phyloP scores from a whole-genome alignment of 2,329 filamentous ascomycete species.

The Cyphellophora europaea region DNA sequence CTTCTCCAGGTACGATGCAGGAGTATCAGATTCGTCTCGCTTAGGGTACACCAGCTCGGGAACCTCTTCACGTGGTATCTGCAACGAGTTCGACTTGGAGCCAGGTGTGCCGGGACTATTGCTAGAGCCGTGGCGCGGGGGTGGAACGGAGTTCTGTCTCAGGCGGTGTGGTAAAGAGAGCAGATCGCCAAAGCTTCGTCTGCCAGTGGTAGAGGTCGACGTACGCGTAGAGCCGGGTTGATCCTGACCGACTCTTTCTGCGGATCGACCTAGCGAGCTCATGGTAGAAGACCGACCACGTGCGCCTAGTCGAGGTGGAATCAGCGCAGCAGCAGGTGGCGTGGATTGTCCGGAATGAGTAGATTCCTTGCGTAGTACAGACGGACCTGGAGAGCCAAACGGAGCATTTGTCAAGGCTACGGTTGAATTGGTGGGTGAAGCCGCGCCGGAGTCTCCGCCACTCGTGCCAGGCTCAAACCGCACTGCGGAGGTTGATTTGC shows the following conservation, averaged over 20 bases:
- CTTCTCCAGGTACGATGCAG: constrained; percentile 76
- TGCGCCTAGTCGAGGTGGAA: constrained; percentile 48
- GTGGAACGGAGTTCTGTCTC: constrained; percentile 69
- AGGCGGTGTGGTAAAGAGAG: constrained; percentile 67
- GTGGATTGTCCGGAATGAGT: constrained; percentile 57
- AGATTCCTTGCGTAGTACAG: constrained; percentile 51
- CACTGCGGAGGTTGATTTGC: constrained; percentile 14
- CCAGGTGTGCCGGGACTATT: constrained; percentile 54
- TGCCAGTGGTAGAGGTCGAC: constrained; percentile 73
- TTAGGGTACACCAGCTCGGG: constrained; percentile 59
- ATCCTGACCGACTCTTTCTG: constrained; percentile 49
- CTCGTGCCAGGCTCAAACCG: constrained; percentile 11
- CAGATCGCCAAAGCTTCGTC: constrained; percentile 87
- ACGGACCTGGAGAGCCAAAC: constrained; percentile 31
- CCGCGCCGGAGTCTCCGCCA: constrained; percentile 26
- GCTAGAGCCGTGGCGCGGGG: constrained; percentile 56
- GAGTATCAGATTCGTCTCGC: constrained; percentile 76
- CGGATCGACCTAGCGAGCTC: constrained; percentile 68
- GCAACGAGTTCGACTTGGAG: constrained; percentile 78
- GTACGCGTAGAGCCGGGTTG: constrained; percentile 51
- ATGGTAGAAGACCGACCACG: constrained; percentile 82
- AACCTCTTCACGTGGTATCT: constrained; percentile 47
- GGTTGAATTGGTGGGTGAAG: constrained; percentile 44
- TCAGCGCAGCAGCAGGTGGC: constrained; percentile 47
- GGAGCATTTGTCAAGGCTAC: constrained; percentile 40